phyloP scores from a whole-genome alignment of 2,329 filamentous ascomycete genomes.

The Beauveria varroae region DNA sequence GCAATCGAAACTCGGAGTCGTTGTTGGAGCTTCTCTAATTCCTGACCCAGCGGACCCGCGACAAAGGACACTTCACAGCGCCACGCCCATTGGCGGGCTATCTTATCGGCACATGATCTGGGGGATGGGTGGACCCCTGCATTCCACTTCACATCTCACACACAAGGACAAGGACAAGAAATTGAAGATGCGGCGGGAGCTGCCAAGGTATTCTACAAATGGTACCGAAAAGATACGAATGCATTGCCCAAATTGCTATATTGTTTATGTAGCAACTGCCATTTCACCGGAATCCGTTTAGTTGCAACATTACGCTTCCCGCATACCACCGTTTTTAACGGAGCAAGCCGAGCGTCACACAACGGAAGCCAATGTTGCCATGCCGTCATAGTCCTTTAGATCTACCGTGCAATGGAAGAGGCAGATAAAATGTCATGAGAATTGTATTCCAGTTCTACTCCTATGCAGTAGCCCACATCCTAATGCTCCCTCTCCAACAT shows the following conservation, averaged over 20 bases:
- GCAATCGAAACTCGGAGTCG: not conserved
- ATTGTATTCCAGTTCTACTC: slow-evolving; percentile 11
- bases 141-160: not conserved
- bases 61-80: slow-evolving; percentile 9
- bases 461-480: slow-evolving; percentile 6
- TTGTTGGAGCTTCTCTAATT: not conserved
- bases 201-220: not conserved
- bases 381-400: not conserved
- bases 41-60: not conserved
- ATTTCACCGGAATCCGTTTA: no score
- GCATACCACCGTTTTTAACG: not conserved
- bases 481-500: not conserved
- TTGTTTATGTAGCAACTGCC: no score
- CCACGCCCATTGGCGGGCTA: not conserved
- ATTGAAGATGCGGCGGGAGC: not conserved
- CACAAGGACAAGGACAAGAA: not conserved
- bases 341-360: not conserved
- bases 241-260: no score
- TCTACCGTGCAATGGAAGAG: not conserved
- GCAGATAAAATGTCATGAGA: not conserved
- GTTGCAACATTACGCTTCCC: not conserved
- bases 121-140: not conserved
- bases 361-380: not conserved
- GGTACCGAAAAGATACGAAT: not conserved
- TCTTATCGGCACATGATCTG: slow-evolving; percentile 12